Conservation (phyloP, 1,284 basidiomycete species). For the Porogramme epimiltina region DNA sequence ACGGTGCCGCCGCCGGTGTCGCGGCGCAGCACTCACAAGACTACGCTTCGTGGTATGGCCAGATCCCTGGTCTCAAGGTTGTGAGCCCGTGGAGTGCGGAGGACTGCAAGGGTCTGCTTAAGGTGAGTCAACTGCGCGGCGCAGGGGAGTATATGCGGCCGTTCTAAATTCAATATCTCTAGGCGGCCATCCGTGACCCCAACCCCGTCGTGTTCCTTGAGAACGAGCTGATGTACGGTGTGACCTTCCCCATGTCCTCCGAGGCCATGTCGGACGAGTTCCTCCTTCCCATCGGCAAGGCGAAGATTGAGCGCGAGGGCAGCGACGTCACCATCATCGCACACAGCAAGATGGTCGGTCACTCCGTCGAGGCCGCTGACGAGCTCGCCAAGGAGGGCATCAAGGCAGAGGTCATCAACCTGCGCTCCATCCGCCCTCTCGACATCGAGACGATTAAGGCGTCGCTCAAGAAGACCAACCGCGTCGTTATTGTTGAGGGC, state of each 20-base stretch:
- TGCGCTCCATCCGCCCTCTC: conserved; percentile 92
- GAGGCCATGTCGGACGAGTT: conserved; percentile 97
- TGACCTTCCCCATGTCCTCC: conserved; percentile 92
- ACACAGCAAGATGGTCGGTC: conserved; percentile 95
- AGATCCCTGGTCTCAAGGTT: conserved; percentile 96
- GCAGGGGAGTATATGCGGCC: conserved; percentile 63
- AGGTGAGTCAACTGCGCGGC: conserved; percentile 52
- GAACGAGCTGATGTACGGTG: conserved; percentile 99
- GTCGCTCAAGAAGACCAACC: conserved; percentile 98
- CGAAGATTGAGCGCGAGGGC: conserved; percentile 93
- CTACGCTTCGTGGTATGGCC: conserved; percentile 94
- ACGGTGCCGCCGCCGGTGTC: conserved; percentile 97
- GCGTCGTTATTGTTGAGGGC: conserved; percentile 93
- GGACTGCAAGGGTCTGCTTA: conserved; percentile 97
- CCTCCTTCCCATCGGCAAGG: conserved; percentile 95
- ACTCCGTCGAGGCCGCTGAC: conserved; percentile 92
- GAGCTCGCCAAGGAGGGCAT: conserved; percentile 93
- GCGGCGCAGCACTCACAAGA: conserved; percentile 94
- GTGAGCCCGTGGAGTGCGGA: conserved; percentile 97
- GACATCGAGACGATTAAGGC: conserved; percentile 96
- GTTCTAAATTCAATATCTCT: conserved; percentile 50
- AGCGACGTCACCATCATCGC: conserved; percentile 95
- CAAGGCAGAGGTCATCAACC: conserved; percentile 98
- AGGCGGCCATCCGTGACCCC: conserved; percentile 97
- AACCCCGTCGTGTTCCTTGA: conserved; percentile 99